Base-by-base conservation (phyloP, 805 yeast species). In the Wickerhamiella kurtzmanii region DNA sequence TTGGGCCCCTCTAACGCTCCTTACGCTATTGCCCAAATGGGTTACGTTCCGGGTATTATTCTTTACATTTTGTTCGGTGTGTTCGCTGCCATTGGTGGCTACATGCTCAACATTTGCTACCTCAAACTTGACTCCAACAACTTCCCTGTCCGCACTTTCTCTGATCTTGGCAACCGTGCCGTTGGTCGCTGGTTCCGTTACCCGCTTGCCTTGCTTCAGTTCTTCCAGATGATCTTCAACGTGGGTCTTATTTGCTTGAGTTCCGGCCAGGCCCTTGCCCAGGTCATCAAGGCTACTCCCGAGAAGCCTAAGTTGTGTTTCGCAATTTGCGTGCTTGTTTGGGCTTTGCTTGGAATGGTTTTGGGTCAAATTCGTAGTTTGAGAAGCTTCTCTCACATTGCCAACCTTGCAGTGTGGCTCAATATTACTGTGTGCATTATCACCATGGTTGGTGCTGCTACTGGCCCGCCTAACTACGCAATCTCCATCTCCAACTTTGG, bases 1-100 rank as follows among this genome's bases (percentile, higher is more conserved):
- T 60, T 69, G 37, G 75, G 75, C 21, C 75, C 75, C 17, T 60
- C 68, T 11, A 60, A 65, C 43, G 73, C 75, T 18, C 75, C 74
- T 3, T 70, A 67, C 50, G 69, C 74, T 11, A 60, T 71, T 45
- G 55, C 69, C 9, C 66, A 67, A 48, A 57, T 71, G 48, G 75
- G 75, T 2, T 69, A 61, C 48, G 74, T 66, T 20, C 73, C 73
- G 17, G 75, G 75, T 35, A 56, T 65, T 45, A 62, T 69, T 22
- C 56, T 71, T 8, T 71, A 62, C 55, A 56, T 69, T 37, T 53
- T 67, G 3, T 66, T 71, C 44, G 74, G 74, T 45, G 48, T 62
- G 19, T 53, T 58, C 48, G 74, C 75, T 21, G 71, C 68, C 17
- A 59, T 66, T 50, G 64, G 72, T 22, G 75, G 75, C 35, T 60